Percentiles rank a stretch among this genome's conserved stretches.
Conservation (phyloP, 331 rosid species). For the Prunus yedoensis region DNA sequence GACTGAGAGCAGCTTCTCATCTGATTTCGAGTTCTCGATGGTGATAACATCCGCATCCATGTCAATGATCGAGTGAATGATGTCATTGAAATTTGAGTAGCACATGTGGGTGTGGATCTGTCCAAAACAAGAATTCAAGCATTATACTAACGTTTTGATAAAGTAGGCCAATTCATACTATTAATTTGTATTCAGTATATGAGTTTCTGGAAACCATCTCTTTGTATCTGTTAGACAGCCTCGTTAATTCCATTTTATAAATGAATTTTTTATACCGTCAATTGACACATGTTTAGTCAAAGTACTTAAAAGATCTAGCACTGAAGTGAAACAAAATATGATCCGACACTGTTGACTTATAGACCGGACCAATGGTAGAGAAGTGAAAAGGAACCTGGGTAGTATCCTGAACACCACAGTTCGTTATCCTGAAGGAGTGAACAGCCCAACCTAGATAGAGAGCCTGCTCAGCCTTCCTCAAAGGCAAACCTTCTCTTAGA, state of each 20-base stretch:
- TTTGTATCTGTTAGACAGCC: background rate
- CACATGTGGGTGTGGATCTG: conserved; percentile 92
- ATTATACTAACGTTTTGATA: background rate
- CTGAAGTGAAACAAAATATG: background rate
- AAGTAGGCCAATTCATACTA: background rate
- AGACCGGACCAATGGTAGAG: background rate
- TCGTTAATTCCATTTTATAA: no score
- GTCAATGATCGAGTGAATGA: conserved; percentile 74
- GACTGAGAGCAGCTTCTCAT: conserved; percentile 68
- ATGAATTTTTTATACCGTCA: no score
- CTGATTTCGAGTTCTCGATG: conserved; percentile 81
- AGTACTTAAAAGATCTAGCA: background rate
- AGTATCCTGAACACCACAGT: conserved; percentile 65
- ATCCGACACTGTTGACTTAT: background rate
- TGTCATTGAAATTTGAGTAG: conserved; percentile 77
- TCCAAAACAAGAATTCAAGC: conserved; percentile 19
- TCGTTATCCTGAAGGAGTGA: conserved; percentile 84
- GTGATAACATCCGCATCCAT: conserved; percentile 91
- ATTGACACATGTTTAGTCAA: background rate
- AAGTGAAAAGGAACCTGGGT: conserved; percentile 59
- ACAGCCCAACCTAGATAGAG: conserved; percentile 85
- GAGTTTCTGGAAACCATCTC: background rate
- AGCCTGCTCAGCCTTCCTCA: conserved; percentile 71
- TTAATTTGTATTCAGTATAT: background rate
- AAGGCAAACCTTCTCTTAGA: conserved; percentile 82